A percentile compares a stretch with the other conserved stretches of the same genome.
phyloP scores from a whole-genome alignment of 768 basidiomycete species.

The Pulveroboletus sp. region DNA sequence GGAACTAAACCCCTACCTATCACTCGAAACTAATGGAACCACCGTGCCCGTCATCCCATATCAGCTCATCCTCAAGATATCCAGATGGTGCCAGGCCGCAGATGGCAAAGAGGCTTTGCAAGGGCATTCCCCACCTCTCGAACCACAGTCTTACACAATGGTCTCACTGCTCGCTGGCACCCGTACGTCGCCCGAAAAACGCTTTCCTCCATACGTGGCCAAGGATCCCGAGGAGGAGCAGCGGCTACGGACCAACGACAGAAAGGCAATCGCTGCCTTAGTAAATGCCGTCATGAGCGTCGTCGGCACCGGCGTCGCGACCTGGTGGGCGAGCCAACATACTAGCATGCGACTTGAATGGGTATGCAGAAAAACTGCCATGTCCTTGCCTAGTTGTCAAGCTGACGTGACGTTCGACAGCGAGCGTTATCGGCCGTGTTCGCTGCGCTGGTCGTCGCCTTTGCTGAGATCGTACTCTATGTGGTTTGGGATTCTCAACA shows the following conservation, averaged over 20 bases:
- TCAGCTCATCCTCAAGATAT: slow-evolving; percentile 51
- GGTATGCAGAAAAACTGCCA: slow-evolving; percentile 49
- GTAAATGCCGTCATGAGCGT: slow-evolving; percentile 72
- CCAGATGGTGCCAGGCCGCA: slow-evolving; percentile 63
- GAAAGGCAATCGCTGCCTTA: slow-evolving; percentile 63
- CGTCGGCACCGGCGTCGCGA: slow-evolving; percentile 58
- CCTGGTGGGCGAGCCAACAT: slow-evolving; percentile 68
- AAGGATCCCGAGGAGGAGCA: slow-evolving; percentile 46
- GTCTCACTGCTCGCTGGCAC: slow-evolving; percentile 73
- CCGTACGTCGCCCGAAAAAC: slow-evolving; percentile 72
- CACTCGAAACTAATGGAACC: slow-evolving; percentile 6
- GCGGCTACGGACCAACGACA: slow-evolving; percentile 47
- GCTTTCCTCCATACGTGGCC: slow-evolving; percentile 51
- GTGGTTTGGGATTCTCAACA: slow-evolving; percentile 66
- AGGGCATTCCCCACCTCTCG: slow-evolving; percentile 43
- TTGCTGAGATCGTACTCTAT: slow-evolving; percentile 66
- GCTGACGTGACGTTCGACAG: slow-evolving; percentile 29
- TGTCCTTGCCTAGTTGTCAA: not conserved
- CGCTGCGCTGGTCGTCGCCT: slow-evolving; percentile 61
- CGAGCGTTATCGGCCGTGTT: slow-evolving; percentile 60
- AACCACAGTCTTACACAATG: slow-evolving; percentile 60
- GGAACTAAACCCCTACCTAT: slow-evolving; percentile 41
- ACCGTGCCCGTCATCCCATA: slow-evolving; percentile 54
- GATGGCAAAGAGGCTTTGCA: slow-evolving; percentile 38
- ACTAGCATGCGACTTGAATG: slow-evolving; percentile 69